A percentile compares a stretch with the other conserved stretches of the same genome.
Evolutionary conservation across 495 filamentous ascomycete species (phyloP).

Genomic region (Neurospora sp.): DNA sequence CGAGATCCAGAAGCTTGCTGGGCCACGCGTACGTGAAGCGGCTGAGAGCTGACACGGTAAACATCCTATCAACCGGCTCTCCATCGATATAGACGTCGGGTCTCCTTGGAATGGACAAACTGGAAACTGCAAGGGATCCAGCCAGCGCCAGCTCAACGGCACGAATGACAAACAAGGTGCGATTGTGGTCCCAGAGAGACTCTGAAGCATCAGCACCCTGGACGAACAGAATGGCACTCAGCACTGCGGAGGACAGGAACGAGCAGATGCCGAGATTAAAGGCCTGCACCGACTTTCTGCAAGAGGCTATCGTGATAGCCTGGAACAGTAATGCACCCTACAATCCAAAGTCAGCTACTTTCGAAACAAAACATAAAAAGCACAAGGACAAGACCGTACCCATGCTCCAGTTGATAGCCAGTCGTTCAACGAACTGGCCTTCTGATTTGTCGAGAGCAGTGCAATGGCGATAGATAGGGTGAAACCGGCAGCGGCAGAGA

Average conservation of each 20-base stretch:
- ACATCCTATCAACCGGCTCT: conserved; percentile 52
- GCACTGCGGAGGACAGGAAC: conserved; percentile 31
- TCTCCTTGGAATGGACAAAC: conserved; percentile 50
- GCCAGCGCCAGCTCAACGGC: conserved; percentile 26
- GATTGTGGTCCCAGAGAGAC: conserved; percentile 16
- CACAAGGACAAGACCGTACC: conserved; percentile 26
- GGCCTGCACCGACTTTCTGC: conserved; percentile 33
- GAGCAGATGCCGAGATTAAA: conserved; percentile 38
- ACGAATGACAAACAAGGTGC: conserved; percentile 23
- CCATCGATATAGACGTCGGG: conserved; percentile 54
- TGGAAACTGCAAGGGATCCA: conserved; percentile 26
- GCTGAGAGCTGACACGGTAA: conserved; percentile 47
- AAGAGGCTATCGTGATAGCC: conserved; percentile 29
- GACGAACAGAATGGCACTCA: conserved; percentile 27
- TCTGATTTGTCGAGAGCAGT: conserved; percentile 26
- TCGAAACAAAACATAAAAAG: background rate
- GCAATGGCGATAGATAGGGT: conserved; percentile 33
- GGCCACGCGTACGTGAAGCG: conserved; percentile 61
- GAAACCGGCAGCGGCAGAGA: conserved; percentile 36
- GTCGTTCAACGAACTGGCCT: conserved; percentile 21
- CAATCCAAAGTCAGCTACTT: conserved; percentile 6
- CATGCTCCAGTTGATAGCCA: conserved; percentile 35
- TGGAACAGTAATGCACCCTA: conserved; percentile 38
- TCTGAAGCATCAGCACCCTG: conserved; percentile 28
- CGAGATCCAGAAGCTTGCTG: conserved; percentile 38